Percentiles rank a stretch among this genome's conserved stretches.
phyloP scores from a whole-genome alignment of 1,139 yeast genomes.

The Candida dubliniensis region DNA sequence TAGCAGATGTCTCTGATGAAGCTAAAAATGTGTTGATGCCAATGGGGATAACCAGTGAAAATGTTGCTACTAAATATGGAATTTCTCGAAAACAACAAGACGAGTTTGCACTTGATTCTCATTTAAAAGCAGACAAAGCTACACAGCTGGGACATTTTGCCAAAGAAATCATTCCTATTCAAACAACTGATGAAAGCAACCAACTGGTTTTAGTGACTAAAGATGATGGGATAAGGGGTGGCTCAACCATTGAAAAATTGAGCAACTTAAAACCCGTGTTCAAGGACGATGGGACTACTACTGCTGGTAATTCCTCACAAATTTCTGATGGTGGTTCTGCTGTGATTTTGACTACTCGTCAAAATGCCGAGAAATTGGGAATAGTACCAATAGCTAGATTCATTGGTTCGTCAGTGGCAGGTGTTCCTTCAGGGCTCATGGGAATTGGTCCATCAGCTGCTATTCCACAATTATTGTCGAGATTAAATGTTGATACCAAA shows the following conservation, averaged over 20 bases:
- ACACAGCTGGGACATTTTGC: conserved; percentile 35
- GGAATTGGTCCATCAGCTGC: conserved; percentile 45
- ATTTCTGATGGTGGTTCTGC: conserved; percentile 46
- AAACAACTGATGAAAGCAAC: conserved; percentile 26
- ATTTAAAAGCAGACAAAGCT: conserved; percentile 36
- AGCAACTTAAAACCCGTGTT: conserved; percentile 35
- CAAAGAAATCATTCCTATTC: conserved; percentile 36
- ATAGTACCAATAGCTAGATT: conserved; percentile 40
- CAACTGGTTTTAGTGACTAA: conserved; percentile 15
- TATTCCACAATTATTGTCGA: conserved; percentile 30
- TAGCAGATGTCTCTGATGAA: conserved; percentile 19
- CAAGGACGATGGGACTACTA: conserved; percentile 35
- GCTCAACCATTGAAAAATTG: conserved; percentile 30
- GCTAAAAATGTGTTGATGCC: conserved; percentile 36
- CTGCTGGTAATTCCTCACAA: conserved; percentile 46
- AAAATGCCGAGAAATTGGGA: conserved; percentile 34
- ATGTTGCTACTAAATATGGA: conserved; percentile 41
- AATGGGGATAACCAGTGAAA: conserved; percentile 66
- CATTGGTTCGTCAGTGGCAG: conserved; percentile 36
- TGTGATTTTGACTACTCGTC: conserved; percentile 37
- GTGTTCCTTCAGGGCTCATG: conserved; percentile 39
- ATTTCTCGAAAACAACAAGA: conserved; percentile 65
- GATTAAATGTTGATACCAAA: conserved; percentile 21
- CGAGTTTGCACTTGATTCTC: conserved; percentile 36
- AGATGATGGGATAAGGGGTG: conserved; percentile 36